These are phyloP conservation scores for Coleophoma cylindrospora DNA, from an alignment of 2,329 filamentous ascomycete species.

Conservation along the genomic window DNA sequence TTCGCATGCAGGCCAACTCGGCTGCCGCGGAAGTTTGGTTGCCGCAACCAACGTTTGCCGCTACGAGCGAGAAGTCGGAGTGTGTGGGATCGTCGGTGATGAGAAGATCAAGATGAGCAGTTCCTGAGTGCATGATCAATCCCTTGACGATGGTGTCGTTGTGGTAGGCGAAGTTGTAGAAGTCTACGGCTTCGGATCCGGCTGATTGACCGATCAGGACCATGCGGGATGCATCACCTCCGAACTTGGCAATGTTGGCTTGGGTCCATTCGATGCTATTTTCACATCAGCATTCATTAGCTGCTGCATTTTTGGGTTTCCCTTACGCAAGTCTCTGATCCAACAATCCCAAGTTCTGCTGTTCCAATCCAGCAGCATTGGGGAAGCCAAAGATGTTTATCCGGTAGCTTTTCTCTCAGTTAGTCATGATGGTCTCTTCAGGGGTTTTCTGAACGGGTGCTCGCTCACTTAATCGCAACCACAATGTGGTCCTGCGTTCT, in stretches of 20 bases:
- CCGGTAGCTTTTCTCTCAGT: conserved; percentile 24
- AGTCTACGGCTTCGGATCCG: conserved; percentile 47
- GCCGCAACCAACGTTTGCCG: neutral
- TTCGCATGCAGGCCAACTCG: neutral
- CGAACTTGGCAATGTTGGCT: conserved; percentile 30
- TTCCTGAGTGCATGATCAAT: conserved; percentile 3
- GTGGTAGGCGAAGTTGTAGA: conserved; percentile 14
- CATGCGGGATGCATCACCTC: conserved; percentile 36
- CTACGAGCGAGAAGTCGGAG: neutral
- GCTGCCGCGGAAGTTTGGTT: neutral
- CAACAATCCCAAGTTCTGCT: conserved; percentile 7
- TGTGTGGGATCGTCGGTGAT: neutral
- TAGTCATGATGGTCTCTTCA: too few species aligned
- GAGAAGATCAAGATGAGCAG: neutral
- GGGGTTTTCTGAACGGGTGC: too few species aligned
- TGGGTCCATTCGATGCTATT: conserved; percentile 27
- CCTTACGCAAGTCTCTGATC: conserved; percentile 23
- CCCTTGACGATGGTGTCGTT: conserved; percentile 13
- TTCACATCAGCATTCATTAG: neutral
- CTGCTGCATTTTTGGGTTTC: too few species aligned
- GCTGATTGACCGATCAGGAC: conserved; percentile 56
- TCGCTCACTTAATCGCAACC: conserved; percentile 21
- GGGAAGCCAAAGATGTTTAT: conserved; percentile 29
- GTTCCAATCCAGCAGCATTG: conserved; percentile 14
- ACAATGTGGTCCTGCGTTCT: conserved; percentile 17